Evolutionary conservation across 78 protist species (phyloP).

Genomic region (Dictyostelium firmibasis): DNA sequence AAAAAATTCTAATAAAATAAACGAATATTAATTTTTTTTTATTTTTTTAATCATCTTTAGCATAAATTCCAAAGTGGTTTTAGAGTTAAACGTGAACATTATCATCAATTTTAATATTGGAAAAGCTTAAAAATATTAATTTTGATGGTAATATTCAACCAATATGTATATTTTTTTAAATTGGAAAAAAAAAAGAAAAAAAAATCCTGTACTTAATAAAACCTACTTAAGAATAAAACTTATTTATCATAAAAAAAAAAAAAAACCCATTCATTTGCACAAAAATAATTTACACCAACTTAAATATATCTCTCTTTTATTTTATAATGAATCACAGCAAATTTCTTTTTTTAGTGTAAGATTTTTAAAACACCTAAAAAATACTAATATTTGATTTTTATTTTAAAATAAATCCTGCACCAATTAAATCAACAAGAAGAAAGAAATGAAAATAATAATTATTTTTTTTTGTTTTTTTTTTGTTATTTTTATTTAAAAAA

Average conservation of each 20-base stretch:
- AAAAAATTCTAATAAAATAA: not conserved
- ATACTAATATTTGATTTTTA: not conserved
- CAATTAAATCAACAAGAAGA: too few species aligned
- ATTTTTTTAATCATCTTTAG: not conserved
- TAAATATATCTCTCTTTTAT: too few species aligned
- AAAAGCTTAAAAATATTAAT: not conserved
- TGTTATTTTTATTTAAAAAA: too few species aligned
- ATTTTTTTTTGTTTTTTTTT: too few species aligned
- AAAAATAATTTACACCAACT: too few species aligned
- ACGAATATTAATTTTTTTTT: not conserved
- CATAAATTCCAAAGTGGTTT: conserved; percentile 5
- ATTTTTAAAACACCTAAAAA: not conserved
- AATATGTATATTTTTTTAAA: not conserved
- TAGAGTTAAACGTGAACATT: not conserved
- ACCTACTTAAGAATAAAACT: not conserved
- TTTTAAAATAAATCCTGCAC: too few species aligned
- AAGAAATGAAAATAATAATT: too few species aligned
- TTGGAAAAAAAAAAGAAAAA: not conserved
- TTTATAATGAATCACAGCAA: too few species aligned
- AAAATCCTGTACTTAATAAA: not conserved
- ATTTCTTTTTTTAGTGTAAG: not conserved
- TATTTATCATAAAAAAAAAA: not conserved
- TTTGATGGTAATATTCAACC: not conserved
- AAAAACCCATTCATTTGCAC: not conserved
- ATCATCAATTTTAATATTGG: not conserved